Percentiles rank a stretch among this genome's conserved stretches.
Evolutionary conservation across 176 grass and related monocot genomes (phyloP).

Genomic region (Avena atlantica): DNA sequence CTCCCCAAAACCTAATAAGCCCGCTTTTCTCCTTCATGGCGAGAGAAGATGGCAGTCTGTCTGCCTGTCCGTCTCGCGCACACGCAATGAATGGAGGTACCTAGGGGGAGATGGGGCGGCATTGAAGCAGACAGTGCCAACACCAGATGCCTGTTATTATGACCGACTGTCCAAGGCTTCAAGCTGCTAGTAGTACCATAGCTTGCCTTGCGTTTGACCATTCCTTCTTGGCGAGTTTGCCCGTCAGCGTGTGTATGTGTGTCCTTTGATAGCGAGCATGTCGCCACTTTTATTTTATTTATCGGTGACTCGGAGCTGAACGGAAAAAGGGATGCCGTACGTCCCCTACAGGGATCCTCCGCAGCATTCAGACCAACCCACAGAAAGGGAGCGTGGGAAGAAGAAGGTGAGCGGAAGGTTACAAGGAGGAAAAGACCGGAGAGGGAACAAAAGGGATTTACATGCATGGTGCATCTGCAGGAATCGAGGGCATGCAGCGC

Average conservation of each 20-base stretch:
- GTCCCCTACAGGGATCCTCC: neutral
- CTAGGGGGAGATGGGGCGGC: neutral
- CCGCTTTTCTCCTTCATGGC: neutral
- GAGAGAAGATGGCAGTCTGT: neutral
- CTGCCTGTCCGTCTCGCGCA: neutral
- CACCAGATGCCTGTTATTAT: neutral
- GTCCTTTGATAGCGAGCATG: neutral
- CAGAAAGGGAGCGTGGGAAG: neutral
- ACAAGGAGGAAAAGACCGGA: neutral
- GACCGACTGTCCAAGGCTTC: neutral
- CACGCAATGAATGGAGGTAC: slow-evolving; percentile 30
- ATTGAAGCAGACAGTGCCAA: slow-evolving; percentile 38
- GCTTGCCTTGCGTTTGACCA: slow-evolving; percentile 21
- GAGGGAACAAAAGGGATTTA: slow-evolving; percentile 28
- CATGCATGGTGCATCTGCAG: neutral
- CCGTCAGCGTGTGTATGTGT: neutral
- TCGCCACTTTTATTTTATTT: neutral
- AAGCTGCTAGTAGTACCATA: too few species aligned
- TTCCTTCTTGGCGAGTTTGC: slow-evolving; percentile 24
- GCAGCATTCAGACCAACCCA: neutral
- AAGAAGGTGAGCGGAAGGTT: slow-evolving; percentile 17
- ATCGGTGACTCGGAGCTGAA: neutral
- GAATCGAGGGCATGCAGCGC: neutral
- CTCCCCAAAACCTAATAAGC: slow-evolving; percentile 2
- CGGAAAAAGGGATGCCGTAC: neutral